Conservation (phyloP, 108 stramenopile species). For the Pseudonitzschia delicatissima region DNA sequence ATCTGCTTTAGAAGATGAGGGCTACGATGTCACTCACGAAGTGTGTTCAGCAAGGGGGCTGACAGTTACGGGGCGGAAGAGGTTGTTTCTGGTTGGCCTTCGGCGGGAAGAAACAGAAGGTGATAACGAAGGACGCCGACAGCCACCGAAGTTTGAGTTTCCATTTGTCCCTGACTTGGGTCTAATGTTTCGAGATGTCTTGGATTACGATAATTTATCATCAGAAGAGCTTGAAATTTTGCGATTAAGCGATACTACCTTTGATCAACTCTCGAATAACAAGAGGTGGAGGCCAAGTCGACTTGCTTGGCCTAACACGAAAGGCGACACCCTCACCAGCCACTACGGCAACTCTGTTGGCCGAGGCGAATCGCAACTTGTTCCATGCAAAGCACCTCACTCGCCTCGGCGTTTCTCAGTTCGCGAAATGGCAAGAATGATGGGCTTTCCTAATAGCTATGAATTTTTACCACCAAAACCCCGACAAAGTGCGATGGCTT, state of each 20-base stretch:
- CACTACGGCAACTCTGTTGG: slow-evolving; percentile 81
- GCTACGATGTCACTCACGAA: slow-evolving; percentile 61
- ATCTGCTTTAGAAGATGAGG: slow-evolving; percentile 49
- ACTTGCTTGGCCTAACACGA: slow-evolving; percentile 67
- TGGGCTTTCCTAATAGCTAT: slow-evolving; percentile 75
- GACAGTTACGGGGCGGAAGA: slow-evolving; percentile 60
- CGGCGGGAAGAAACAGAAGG: slow-evolving; percentile 16
- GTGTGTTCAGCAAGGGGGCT: slow-evolving; percentile 67
- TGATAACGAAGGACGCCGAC: background rate
- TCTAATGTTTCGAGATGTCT: slow-evolving; percentile 50
- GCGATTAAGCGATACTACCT: slow-evolving; percentile 41
- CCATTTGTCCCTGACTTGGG: slow-evolving; percentile 75
- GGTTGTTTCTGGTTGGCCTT: slow-evolving; percentile 72
- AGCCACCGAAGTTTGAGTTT: slow-evolving; percentile 40
- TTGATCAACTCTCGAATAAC: slow-evolving; percentile 42
- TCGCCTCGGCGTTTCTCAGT: slow-evolving; percentile 63
- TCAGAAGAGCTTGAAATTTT: slow-evolving; percentile 45
- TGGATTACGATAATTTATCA: slow-evolving; percentile 59
- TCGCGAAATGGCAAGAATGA: slow-evolving; percentile 71
- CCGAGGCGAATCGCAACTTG: slow-evolving; percentile 69
- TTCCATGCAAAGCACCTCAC: slow-evolving; percentile 50
- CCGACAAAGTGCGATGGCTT: slow-evolving; percentile 61
- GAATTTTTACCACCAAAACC: slow-evolving; percentile 25
- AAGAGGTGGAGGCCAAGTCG: slow-evolving; percentile 56
- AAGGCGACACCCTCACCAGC: slow-evolving; percentile 57